A percentile compares a stretch with the other conserved stretches of the same genome.
Evolutionary conservation across 169 alveolate species (phyloP).

Genomic region (Eimeria praecox): DNA sequence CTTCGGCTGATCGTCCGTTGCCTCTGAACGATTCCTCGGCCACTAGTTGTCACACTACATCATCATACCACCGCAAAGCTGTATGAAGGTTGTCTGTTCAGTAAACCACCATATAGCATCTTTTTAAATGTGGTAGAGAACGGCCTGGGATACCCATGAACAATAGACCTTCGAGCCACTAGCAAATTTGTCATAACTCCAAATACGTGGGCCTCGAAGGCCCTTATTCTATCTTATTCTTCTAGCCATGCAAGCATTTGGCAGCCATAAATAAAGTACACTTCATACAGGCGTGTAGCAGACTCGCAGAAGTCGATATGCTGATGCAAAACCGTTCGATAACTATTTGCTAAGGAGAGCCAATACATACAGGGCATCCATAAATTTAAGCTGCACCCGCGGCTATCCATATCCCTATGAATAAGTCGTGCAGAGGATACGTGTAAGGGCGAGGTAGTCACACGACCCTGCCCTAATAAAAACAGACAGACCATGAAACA

Average conservation of each 20-base stretch:
- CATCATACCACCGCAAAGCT: not conserved
- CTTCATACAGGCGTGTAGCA: not conserved
- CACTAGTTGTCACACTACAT: not conserved
- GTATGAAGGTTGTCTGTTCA: not conserved
- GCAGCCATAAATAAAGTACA: not conserved
- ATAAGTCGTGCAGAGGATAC: not conserved
- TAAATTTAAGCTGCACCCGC: not conserved
- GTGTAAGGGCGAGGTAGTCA: not conserved
- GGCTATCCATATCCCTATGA: not conserved
- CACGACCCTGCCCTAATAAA: not conserved
- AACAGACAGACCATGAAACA: too few relatives aligned
- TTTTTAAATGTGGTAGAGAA: not conserved
- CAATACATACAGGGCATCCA: not conserved
- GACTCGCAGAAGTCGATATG: not conserved
- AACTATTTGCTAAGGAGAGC: not conserved
- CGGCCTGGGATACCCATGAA: not conserved
- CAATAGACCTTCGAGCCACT: not conserved
- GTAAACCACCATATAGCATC: not conserved
- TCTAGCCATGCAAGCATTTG: not conserved
- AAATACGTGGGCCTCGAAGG: not conserved
- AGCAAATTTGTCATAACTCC: not conserved
- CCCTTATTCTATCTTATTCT: not conserved
- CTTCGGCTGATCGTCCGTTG: not conserved
- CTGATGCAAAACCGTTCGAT: not conserved
- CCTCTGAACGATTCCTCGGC: not conserved